Base-by-base conservation (phyloP, 352 stramenopile genomes). In the Phytophthora macrochlamydospora region DNA sequence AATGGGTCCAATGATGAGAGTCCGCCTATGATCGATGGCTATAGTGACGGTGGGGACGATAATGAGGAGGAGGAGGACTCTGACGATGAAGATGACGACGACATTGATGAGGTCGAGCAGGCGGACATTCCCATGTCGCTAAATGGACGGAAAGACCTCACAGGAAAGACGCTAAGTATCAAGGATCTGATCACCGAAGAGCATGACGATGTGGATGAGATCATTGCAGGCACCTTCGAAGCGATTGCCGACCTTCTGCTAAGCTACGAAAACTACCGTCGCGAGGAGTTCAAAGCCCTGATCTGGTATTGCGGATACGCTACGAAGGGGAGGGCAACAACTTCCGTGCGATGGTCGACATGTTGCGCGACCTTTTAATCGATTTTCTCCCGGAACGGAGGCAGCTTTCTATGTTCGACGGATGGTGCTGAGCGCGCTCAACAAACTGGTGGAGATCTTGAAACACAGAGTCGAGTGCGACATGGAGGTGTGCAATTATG, bases 401-500 rank as follows among this genome's bases (percentile, higher is more conserved):
- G 45, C 70, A 5, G 67, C 57, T 0, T 65, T 85, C 38, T 93
- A 91, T 45, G 79, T 90, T 30, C 80, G 85, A 14, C 84, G 88
- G 0, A 87, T 95, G 69, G 74, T 91, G 31, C 71, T 95, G 5
- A 81, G 89, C 44, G 82, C 79, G n/a, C 65, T 96, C 2, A 79
- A 94, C 73, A 80, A 79, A 54, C 75, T 94, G 50, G 84, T 93
- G 12, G 73, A 93, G 54, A 91, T 81, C 45, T 69, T 94, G 43
- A 87, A 92, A 66, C 82, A 93, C 42, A 82, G 78, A 32, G 76
- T 92, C n/a, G 71, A 89, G 54, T 77, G 83, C 24, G 69, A 92
- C 62, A 74, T 69, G 37, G 73, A 84, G 3, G 66, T 89, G 3
- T 92, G 83, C 71, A 76, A 77, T 40, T 88, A 83, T 40, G 86